A percentile compares a stretch with the other conserved stretches of the same genome.
phyloP scores from a whole-genome alignment of 495 filamentous ascomycete genomes.

The Neurospora cerealis region DNA sequence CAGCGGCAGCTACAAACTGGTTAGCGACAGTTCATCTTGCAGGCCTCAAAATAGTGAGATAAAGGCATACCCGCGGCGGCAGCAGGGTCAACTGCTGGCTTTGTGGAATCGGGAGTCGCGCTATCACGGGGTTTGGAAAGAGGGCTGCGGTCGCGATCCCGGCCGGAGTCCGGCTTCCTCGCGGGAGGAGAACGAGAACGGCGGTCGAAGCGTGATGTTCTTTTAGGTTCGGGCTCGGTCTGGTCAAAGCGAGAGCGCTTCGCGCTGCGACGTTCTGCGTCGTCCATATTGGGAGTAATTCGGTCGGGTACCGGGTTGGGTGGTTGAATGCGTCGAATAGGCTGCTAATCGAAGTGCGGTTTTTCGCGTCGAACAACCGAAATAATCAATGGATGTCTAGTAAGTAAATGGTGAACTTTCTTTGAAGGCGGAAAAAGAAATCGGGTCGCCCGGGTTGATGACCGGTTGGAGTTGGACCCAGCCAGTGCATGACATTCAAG shows the following conservation, averaged over 20 bases:
- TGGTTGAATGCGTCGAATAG: background rate
- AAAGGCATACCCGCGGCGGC: conserved; percentile 65
- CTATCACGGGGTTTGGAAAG: conserved; percentile 48
- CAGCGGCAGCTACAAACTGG: conserved; percentile 61
- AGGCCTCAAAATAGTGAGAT: background rate
- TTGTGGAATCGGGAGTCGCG: conserved; percentile 25
- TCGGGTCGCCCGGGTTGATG: background rate
- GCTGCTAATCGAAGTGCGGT: background rate
- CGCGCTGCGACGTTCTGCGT: conserved; percentile 59
- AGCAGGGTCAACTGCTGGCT: conserved; percentile 56
- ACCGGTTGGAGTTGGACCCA: background rate
- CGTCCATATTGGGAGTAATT: conserved; percentile 48
- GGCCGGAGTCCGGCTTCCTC: conserved; percentile 43
- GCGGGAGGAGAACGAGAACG: conserved; percentile 74
- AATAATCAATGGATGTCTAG: background rate
- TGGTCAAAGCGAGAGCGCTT: conserved; percentile 92
- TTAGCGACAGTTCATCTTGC: conserved; percentile 6
- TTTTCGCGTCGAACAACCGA: background rate
- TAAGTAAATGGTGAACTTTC: background rate
- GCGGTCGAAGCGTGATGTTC: conserved; percentile 68
- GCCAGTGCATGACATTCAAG: background rate
- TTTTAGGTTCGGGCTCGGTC: conserved; percentile 65
- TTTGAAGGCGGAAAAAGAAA: background rate
- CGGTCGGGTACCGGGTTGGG: background rate
- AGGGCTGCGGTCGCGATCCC: conserved; percentile 80